Percentiles rank a stretch among this genome's conserved stretches.
Evolutionary conservation across 108 stramenopile genomes (phyloP).

Genomic region (Nitzschia sp.): DNA sequence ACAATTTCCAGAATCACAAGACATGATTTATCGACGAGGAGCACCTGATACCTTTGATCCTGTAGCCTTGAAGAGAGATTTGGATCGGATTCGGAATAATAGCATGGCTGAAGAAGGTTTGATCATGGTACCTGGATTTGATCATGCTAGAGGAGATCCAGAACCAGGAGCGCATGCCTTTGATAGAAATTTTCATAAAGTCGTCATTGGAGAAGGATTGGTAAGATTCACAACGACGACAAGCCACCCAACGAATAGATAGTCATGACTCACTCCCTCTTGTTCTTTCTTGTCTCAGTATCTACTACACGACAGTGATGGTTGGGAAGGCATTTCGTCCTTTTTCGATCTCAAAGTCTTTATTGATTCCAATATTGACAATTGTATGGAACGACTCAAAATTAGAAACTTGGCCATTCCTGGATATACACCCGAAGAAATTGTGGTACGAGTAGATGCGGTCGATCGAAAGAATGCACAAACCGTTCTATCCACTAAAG

Average conservation of each 20-base stretch:
- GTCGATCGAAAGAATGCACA: slow-evolving; percentile 52
- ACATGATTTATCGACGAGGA: slow-evolving; percentile 49
- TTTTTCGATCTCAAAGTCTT: slow-evolving; percentile 45
- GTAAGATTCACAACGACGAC: not conserved
- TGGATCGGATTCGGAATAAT: slow-evolving; percentile 29
- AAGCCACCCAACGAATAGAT: not conserved
- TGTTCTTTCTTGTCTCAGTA: slow-evolving; percentile 15
- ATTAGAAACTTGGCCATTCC: slow-evolving; percentile 54
- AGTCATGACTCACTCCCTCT: not conserved
- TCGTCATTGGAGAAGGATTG: slow-evolving; percentile 49
- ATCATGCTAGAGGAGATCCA: slow-evolving; percentile 57
- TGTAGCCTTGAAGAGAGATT: slow-evolving; percentile 6
- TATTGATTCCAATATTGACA: slow-evolving; percentile 49
- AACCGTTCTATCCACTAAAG: slow-evolving; percentile 2
- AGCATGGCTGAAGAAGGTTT: not conserved
- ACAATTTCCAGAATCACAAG: slow-evolving; percentile 28
- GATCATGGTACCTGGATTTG: slow-evolving; percentile 46
- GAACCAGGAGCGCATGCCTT: slow-evolving; percentile 36
- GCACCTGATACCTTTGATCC: slow-evolving; percentile 43
- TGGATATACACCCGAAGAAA: slow-evolving; percentile 58
- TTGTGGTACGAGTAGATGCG: slow-evolving; percentile 41
- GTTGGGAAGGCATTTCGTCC: slow-evolving; percentile 39
- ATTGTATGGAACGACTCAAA: slow-evolving; percentile 46
- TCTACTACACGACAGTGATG: slow-evolving; percentile 47
- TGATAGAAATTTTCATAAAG: slow-evolving; percentile 23